A percentile compares a stretch with the other conserved stretches of the same genome.
phyloP scores from a whole-genome alignment of 495 filamentous ascomycete species.

The Aspergillus ellipticus region DNA sequence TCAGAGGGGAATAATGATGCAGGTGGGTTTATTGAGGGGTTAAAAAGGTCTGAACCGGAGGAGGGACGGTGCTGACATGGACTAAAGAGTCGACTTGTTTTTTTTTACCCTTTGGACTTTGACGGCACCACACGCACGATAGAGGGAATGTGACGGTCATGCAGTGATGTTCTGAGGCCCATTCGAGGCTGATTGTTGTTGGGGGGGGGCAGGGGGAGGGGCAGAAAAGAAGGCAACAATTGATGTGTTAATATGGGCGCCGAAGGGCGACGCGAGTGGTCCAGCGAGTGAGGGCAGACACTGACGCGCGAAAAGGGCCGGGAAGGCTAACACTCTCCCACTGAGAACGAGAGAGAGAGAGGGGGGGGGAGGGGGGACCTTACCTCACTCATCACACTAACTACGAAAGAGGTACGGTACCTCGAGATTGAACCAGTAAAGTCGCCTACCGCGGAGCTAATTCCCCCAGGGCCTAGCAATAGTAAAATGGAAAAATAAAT shows the following conservation, averaged over 20 bases:
- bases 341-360: too few species aligned
- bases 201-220: neutral
- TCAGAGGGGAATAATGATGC: slow-evolving; percentile 10
- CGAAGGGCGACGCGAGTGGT: slow-evolving; percentile 19
- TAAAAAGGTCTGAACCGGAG: slow-evolving; percentile 9
- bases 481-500: neutral
- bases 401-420: neutral
- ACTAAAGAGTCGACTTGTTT: neutral
- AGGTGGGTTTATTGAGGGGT: slow-evolving; percentile 22
- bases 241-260: slow-evolving; percentile 13
- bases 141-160: slow-evolving; percentile 2
- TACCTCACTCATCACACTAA: neutral
- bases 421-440: neutral
- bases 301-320: slow-evolving; percentile 3
- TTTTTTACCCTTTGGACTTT: neutral
- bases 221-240: slow-evolving; percentile 14
- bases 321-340: too few species aligned
- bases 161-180: neutral
- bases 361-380: neutral
- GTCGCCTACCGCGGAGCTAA: neutral
- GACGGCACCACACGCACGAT: neutral
- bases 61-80: slow-evolving; percentile 16
- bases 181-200: neutral
- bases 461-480: neutral
- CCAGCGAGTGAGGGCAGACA: slow-evolving; percentile 6